Percentiles rank a stretch among this genome's conserved stretches.
These are phyloP conservation scores for Tetrahymena thermophila DNA, from an alignment of 73 alveolate genomes.

Conservation along the genomic window DNA sequence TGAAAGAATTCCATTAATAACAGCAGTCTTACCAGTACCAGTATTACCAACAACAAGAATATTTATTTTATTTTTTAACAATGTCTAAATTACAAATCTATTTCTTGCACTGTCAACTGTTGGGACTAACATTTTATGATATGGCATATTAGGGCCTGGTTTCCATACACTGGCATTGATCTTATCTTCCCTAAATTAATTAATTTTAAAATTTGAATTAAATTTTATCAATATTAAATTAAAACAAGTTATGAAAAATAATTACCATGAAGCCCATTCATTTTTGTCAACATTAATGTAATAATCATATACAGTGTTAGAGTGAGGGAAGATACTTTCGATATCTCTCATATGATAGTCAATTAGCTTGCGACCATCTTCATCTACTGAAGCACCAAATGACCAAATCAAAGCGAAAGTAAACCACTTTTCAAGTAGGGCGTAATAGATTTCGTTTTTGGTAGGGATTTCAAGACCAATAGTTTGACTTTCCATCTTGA, in stretches of 20 bases:
- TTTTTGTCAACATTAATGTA: conserved; percentile 89
- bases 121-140: conserved; percentile 89
- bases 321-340: conserved; percentile 79
- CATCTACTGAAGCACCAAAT: conserved; percentile 91
- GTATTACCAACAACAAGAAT: conserved; percentile 93
- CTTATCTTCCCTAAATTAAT: conserved; percentile 64
- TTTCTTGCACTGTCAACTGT: conserved; percentile 92
- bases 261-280: conserved; percentile 97
- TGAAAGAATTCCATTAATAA: conserved; percentile 60
- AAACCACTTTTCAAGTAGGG: conserved; percentile 78
- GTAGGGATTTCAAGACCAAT: conserved; percentile 11
- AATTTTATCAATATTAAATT: too few species aligned
- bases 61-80: conserved; percentile 22
- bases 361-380: conserved; percentile 64
- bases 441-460: conserved; percentile 31
- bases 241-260: too few species aligned
- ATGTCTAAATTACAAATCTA: conserved; percentile 47
- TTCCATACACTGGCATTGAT: conserved; percentile 80
- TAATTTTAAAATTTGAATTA: too few species aligned
- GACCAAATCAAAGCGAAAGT: conserved; percentile 90
- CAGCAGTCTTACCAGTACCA: conserved; percentile 99
- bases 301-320: conserved; percentile 89
- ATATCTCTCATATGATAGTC: conserved; percentile 80
- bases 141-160: conserved; percentile 79
- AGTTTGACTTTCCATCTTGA: conserved; percentile 32